Percentiles rank a stretch among this genome's conserved stretches.
Evolutionary conservation across 2,329 filamentous ascomycete genomes (phyloP).

Genomic region (Neocucurbitaria cava): DNA sequence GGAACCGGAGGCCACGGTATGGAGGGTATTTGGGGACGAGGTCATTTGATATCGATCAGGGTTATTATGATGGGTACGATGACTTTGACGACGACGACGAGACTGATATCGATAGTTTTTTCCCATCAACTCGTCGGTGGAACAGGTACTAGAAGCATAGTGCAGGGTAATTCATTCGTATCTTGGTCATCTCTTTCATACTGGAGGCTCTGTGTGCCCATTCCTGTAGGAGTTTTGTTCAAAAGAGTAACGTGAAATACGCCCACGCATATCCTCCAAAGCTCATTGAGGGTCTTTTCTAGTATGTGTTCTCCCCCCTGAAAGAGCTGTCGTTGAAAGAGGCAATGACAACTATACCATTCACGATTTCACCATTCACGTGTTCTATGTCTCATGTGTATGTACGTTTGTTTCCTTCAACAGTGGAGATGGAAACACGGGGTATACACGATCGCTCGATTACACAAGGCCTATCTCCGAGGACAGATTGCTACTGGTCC

Average conservation of each 20-base stretch:
- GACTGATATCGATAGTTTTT: constrained; percentile 1
- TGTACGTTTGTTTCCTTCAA: constrained; percentile 7
- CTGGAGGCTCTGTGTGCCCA: background rate
- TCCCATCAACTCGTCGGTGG: background rate
- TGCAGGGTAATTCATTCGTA: no score
- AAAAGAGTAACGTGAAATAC: no score
- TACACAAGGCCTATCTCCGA: background rate
- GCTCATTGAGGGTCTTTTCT: no score
- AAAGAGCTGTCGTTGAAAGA: no score
- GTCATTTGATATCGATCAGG: constrained; percentile 6
- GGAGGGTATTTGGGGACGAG: background rate
- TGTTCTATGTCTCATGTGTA: no score
- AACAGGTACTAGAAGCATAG: background rate
- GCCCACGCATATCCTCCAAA: no score
- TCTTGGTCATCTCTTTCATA: background rate
- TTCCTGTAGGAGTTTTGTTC: no score
- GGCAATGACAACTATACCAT: no score
- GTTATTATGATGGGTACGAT: constrained; percentile 10
- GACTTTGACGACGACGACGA: constrained; percentile 13
- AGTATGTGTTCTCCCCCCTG: no score
- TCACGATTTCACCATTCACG: no score
- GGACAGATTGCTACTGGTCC: no score
- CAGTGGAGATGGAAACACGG: background rate
- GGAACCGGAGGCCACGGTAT: constrained; percentile 1
- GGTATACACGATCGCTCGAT: background rate